These are phyloP conservation scores for Septoria linicola DNA, from an alignment of 2,329 filamentous ascomycete species.

Conservation along the genomic window DNA sequence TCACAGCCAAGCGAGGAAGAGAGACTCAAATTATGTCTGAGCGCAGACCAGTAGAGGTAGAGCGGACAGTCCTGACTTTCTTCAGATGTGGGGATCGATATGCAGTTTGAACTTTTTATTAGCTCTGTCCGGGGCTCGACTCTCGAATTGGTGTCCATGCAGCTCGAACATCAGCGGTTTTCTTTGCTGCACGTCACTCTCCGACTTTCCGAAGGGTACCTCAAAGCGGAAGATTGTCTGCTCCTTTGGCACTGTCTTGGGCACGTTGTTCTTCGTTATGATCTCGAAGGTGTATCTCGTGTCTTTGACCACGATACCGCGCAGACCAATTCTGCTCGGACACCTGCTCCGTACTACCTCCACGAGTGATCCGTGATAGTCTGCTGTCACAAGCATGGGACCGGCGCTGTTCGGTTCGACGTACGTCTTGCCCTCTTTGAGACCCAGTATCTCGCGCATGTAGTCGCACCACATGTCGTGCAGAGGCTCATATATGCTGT, in stretches of 20 bases:
- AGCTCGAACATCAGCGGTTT: slow-evolving; percentile 74
- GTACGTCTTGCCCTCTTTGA: slow-evolving; percentile 44
- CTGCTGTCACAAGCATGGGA: slow-evolving; percentile 75
- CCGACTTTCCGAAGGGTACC: slow-evolving; percentile 52
- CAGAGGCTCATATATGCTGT: slow-evolving; percentile 73
- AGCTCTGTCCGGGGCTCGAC: slow-evolving; percentile 76
- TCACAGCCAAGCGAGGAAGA: too few relatives aligned
- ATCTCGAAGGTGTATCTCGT: slow-evolving; percentile 83
- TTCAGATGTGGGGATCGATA: slow-evolving; percentile 71
- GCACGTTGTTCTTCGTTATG: slow-evolving; percentile 66
- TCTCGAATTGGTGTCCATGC: slow-evolving; percentile 82
- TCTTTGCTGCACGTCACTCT: slow-evolving; percentile 23
- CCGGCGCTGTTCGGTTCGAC: slow-evolving; percentile 62
- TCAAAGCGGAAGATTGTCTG: slow-evolving; percentile 79
- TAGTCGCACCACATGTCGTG: slow-evolving; percentile 81
- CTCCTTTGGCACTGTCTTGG: slow-evolving; percentile 86
- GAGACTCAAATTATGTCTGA: too few relatives aligned
- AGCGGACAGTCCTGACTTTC: too few relatives aligned
- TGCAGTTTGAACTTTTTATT: slow-evolving; percentile 91
- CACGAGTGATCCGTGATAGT: slow-evolving; percentile 83
- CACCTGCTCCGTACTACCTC: slow-evolving; percentile 82
- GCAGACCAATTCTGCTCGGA: slow-evolving; percentile 75
- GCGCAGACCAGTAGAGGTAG: too few relatives aligned
- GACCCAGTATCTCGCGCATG: slow-evolving; percentile 74
- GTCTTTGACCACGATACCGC: slow-evolving; percentile 86